Base-by-base conservation (phyloP, 2,329 filamentous ascomycete genomes). In the Penicillium sp. region DNA sequence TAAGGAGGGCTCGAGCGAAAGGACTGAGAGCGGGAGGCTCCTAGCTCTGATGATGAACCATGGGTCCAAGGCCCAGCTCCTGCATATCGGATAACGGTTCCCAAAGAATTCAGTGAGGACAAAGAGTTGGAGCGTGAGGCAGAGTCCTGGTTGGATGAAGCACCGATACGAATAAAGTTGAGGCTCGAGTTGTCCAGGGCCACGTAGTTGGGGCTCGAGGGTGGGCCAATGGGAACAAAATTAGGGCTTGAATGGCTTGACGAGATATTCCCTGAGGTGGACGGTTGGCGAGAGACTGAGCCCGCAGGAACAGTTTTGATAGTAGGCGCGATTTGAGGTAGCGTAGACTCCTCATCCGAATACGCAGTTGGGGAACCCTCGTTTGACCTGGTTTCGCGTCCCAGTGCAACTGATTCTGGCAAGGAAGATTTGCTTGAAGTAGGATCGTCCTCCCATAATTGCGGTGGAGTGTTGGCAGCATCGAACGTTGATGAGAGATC, bases 171-270 rank as follows among this genome's bases (percentile, higher is more conserved):
- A 55, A 79, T 62, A 62, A 80, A 69, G 64, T 79, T 76, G 56
- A 77, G 65, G 67, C 73, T 77, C 58, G 78, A 79, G 53, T 68
- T 77, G 62, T 77, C 71, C 47, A 77, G 63, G 2, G 76, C 70
- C 29, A 80, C 69, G 56, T 79, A 70, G 64, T 78, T 79, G 46
- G 78, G 77, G 60, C 77, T 79, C 35, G 77, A 79, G 0, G 76
- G 72, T 31, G 73, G 71, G 29, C 73, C 77, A 47, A 78, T 69
- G 7, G 73, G 73, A 29, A 77, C 71, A 29, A 81, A 62, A 55
- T 79, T 81, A 3, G 79, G 78, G 65, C 78, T 81, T 31, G 79
- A 80, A 17, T 72, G 70, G 56, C 66, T 69, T 17, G 71, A 68
- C 1, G 69, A 68, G 21, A 66, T 68, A 60, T 66, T 69, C 21